These are phyloP conservation scores for Oropetium thomaeum DNA, from an alignment of 176 grass and related monocot species.

Conservation along the genomic window DNA sequence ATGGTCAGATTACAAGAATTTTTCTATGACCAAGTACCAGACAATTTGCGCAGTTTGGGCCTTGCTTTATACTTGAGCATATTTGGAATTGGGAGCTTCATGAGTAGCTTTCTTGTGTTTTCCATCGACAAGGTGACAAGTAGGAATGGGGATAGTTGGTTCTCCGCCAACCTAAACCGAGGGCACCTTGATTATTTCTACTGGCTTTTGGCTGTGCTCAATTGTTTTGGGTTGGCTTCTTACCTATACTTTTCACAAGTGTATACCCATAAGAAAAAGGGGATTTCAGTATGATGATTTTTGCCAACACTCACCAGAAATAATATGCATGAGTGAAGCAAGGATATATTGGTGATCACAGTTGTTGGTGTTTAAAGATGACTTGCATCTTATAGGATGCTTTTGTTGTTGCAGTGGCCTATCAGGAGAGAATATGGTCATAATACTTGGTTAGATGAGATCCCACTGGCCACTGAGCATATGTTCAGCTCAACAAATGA, in stretches of 20 bases:
- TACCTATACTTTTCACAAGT: slow-evolving; percentile 38
- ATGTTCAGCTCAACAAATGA: background rate
- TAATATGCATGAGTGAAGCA: background rate
- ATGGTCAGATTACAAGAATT: slow-evolving; percentile 59
- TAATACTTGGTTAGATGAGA: background rate
- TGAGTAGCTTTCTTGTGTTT: slow-evolving; percentile 45
- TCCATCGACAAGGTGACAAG: slow-evolving; percentile 45
- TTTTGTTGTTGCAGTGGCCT: background rate
- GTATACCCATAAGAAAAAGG: slow-evolving; percentile 41
- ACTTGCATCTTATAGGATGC: background rate
- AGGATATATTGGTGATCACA: background rate
- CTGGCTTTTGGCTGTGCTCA: slow-evolving; percentile 46
- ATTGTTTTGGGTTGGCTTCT: slow-evolving; percentile 33
- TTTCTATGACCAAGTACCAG: slow-evolving; percentile 67
- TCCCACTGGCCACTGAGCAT: background rate
- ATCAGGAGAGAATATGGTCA: background rate
- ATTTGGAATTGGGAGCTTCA: slow-evolving; percentile 39
- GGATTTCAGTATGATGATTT: slow-evolving; percentile 9
- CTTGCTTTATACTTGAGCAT: slow-evolving; percentile 60
- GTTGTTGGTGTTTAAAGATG: background rate
- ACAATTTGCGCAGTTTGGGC: slow-evolving; percentile 47
- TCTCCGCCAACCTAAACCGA: slow-evolving; percentile 49
- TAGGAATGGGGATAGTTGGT: slow-evolving; percentile 37
- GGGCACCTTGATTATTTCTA: slow-evolving; percentile 66
- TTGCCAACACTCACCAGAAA: background rate